Evolutionary conservation across 2,329 filamentous ascomycete genomes (phyloP).

Genomic region (Venturia asperata): DNA sequence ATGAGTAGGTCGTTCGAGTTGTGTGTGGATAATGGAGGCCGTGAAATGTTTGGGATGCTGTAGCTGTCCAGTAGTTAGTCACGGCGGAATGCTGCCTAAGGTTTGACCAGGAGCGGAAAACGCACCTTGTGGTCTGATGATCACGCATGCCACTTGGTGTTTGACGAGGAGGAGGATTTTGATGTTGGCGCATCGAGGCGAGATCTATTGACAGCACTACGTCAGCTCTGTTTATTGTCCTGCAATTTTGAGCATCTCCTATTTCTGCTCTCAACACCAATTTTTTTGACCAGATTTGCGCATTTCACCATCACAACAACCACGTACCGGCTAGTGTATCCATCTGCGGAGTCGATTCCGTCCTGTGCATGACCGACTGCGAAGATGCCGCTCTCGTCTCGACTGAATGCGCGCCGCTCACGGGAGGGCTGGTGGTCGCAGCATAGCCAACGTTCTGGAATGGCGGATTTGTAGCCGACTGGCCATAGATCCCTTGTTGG

Average conservation of each 20-base stretch:
- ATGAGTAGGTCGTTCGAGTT: constrained; percentile 42
- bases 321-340: constrained; percentile 40
- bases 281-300: neutral
- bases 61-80: constrained; percentile 2
- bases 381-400: constrained; percentile 19
- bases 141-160: constrained; percentile 9
- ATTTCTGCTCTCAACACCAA: neutral
- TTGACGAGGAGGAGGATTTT: constrained; percentile 22
- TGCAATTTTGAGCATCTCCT: neutral
- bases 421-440: constrained; percentile 2
- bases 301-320: neutral
- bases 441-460: constrained; percentile 6
- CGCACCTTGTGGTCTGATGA: constrained; percentile 8
- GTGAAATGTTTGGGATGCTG: constrained; percentile 30
- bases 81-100: constrained; percentile 3
- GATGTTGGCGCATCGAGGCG: constrained; percentile 41
- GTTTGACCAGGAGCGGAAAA: neutral
- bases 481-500: constrained; percentile 20
- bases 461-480: constrained; percentile 18
- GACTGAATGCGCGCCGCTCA: constrained; percentile 22
- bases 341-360: constrained; percentile 41
- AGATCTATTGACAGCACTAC: constrained; percentile 32
- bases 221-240: neutral
- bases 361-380: constrained; percentile 31
- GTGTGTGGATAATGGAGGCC: constrained; percentile 35